Evolutionary conservation across 495 filamentous ascomycete genomes (phyloP).

Genomic region (Podospora tetraspora): DNA sequence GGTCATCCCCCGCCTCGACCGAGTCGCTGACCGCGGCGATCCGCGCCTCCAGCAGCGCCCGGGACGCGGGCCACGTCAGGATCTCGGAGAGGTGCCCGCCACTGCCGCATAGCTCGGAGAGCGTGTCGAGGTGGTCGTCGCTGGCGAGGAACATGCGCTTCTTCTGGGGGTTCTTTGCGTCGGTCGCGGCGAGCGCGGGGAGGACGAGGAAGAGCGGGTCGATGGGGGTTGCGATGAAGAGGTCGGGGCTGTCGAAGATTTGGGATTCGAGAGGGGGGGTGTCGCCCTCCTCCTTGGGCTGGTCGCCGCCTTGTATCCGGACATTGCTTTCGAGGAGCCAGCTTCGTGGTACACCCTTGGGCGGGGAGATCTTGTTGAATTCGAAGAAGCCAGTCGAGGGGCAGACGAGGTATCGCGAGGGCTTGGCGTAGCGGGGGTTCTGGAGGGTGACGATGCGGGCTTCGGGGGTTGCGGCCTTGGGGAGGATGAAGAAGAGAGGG

Average conservation of each 20-base stretch:
- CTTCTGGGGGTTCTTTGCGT: conserved; percentile 32
- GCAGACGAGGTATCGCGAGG: conserved; percentile 74
- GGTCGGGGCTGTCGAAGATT: conserved; percentile 54
- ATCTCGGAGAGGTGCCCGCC: conserved; percentile 54
- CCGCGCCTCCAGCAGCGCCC: conserved; percentile 32
- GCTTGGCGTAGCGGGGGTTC: conserved; percentile 64
- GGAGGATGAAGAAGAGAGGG: conserved; percentile 75
- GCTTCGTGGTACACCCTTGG: conserved; percentile 56
- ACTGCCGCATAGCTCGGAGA: conserved; percentile 45
- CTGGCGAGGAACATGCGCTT: conserved; percentile 67
- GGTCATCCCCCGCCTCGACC: conserved; percentile 75
- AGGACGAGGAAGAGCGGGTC: conserved; percentile 83
- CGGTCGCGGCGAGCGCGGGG: conserved; percentile 52
- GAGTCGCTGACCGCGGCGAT: conserved; percentile 68
- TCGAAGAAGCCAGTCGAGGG: conserved; percentile 78
- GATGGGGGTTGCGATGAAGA: conserved; percentile 76
- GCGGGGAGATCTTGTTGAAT: conserved; percentile 69
- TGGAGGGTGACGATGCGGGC: conserved; percentile 69
- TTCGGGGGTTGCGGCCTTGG: conserved; percentile 55
- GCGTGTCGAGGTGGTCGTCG: conserved; percentile 73
- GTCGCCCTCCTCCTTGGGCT: neutral
- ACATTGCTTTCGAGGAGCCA: conserved; percentile 53
- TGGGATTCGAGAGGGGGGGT: conserved; percentile 19
- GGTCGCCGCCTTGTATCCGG: conserved; percentile 3
- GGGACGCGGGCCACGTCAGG: conserved; percentile 42